Percentiles rank a stretch among this genome's conserved stretches.
Evolutionary conservation across 495 filamentous ascomycete species (phyloP).

Genomic region (Pseudevernia furfuracea): DNA sequence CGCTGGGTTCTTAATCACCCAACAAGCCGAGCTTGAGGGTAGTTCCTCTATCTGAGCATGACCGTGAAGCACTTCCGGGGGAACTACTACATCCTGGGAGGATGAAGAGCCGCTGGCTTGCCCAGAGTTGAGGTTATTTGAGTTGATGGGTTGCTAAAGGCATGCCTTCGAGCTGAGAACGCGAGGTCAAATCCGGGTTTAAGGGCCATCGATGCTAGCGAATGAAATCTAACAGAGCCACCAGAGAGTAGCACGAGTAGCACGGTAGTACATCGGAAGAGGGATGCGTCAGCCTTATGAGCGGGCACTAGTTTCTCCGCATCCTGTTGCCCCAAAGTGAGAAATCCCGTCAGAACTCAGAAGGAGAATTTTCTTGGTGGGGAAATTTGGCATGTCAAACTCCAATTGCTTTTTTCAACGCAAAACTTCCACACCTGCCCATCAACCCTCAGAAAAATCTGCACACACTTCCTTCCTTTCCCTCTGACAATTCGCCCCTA

Average conservation of each 20-base stretch:
- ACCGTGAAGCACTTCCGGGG: neutral
- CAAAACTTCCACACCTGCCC: neutral
- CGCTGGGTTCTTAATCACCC: neutral
- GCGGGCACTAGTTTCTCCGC: constrained; percentile 1
- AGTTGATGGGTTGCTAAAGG: neutral
- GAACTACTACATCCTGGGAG: neutral
- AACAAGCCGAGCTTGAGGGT: neutral
- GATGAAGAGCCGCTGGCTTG: neutral
- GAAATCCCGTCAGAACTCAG: neutral
- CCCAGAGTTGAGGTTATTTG: neutral
- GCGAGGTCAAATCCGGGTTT: neutral
- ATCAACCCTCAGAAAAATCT: neutral
- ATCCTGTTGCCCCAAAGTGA: neutral
- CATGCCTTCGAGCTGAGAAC: neutral
- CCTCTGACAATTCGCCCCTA: neutral
- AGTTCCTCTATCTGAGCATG: neutral
- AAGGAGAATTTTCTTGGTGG: neutral
- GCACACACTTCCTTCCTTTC: neutral
- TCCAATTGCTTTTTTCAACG: neutral
- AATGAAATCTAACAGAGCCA: neutral
- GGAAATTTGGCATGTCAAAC: neutral
- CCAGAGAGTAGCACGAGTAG: too few species aligned
- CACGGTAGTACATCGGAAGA: too few species aligned
- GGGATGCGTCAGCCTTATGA: neutral
- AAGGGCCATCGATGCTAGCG: neutral